These are phyloP conservation scores for Tolypocladium inflatum DNA, from an alignment of 2,329 filamentous ascomycete genomes.

Conservation along the genomic window DNA sequence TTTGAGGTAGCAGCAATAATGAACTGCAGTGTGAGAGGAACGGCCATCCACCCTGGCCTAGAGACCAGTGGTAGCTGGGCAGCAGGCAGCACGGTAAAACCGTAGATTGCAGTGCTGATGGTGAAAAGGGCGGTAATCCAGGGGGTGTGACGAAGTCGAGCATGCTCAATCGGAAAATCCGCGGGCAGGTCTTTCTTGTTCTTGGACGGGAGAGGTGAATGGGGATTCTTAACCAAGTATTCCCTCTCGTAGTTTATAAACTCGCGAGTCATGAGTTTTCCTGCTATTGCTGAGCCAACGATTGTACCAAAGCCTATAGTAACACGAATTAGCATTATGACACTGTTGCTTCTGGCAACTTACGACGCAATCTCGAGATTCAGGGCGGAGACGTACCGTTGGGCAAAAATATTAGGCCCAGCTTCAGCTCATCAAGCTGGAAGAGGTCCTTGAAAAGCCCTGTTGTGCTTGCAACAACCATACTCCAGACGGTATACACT, in stretches of 20 bases:
- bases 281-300: conserved; percentile 28
- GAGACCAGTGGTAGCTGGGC: neutral
- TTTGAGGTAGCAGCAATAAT: conserved; percentile 25
- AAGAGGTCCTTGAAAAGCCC: conserved; percentile 20
- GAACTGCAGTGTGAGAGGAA: conserved; percentile 15
- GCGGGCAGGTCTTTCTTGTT: conserved; percentile 11
- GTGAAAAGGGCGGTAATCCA: conserved; percentile 28
- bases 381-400: conserved; percentile 8
- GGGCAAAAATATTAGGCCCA: conserved; percentile 16
- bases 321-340: too few species aligned
- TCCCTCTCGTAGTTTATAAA: conserved; percentile 16
- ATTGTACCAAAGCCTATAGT: conserved; percentile 8
- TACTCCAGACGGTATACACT: conserved; percentile 31
- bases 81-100: conserved; percentile 6
- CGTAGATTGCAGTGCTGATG: conserved; percentile 24
- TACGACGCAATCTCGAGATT: too few species aligned
- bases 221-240: conserved; percentile 16
- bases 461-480: conserved; percentile 32
- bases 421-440: conserved; percentile 10
- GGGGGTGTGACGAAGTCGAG: conserved; percentile 27
- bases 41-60: conserved; percentile 2
- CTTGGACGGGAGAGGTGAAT: conserved; percentile 1
- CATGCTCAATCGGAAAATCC: conserved; percentile 33
- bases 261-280: conserved; percentile 30
- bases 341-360: too few species aligned